These are phyloP conservation scores for Botrytis porri DNA, from an alignment of 2,329 filamentous ascomycete genomes.

Conservation along the genomic window DNA sequence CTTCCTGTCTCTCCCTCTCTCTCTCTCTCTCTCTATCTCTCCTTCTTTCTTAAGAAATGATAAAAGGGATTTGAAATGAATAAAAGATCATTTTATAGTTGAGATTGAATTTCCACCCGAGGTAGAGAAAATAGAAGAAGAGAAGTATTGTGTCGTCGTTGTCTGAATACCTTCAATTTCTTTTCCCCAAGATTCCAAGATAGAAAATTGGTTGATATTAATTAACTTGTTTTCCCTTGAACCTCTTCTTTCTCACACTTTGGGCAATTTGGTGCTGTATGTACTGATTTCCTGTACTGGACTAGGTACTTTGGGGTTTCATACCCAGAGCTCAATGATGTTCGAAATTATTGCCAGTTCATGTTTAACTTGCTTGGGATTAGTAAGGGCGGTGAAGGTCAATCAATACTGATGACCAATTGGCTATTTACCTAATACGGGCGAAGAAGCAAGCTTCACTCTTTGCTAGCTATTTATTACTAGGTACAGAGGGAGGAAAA, in stretches of 20 bases:
- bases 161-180: slow-evolving; percentile 8
- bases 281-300: not conserved
- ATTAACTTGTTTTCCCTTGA: not conserved
- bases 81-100: slow-evolving; percentile 1
- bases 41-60: slow-evolving; percentile 4
- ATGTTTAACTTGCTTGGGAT: not conserved
- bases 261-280: not conserved
- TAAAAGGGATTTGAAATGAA: not conserved
- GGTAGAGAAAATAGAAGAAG: not conserved
- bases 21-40: not conserved
- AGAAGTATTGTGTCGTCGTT: not conserved
- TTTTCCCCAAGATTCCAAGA: no score
- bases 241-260: not conserved
- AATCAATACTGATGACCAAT: not conserved
- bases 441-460: not conserved
- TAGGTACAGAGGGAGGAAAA: not conserved
- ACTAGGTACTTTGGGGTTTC: not conserved
- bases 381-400: not conserved
- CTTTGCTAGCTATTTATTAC: not conserved
- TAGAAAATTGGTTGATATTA: slow-evolving; percentile 2
- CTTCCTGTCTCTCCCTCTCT: not conserved
- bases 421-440: no score
- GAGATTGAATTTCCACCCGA: not conserved
- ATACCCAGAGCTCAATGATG: not conserved
- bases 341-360: slow-evolving; percentile 12